These are phyloP conservation scores for Spergularia marina DNA, from an alignment of 148 eudicot species.

Conservation along the genomic window DNA sequence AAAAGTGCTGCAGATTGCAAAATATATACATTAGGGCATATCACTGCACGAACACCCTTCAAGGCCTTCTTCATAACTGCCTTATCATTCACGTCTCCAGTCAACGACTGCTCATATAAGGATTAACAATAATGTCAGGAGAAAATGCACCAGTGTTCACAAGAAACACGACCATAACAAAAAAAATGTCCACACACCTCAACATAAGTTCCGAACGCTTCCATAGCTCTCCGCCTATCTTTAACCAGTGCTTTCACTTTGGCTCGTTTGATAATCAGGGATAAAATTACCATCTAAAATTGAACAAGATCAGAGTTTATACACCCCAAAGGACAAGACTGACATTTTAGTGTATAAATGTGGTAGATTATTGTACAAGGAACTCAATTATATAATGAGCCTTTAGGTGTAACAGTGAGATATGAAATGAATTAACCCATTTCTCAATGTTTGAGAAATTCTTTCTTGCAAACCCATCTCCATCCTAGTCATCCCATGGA, in stretches of 20 bases:
- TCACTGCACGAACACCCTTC: constrained; percentile 70
- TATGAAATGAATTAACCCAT: too few species aligned
- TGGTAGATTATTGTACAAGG: too few species aligned
- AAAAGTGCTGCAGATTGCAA: neutral
- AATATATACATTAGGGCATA: constrained; percentile 73
- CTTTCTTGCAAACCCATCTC: too few species aligned
- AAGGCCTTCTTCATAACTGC: constrained; percentile 65
- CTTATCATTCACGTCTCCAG: constrained; percentile 58
- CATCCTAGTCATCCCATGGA: too few species aligned
- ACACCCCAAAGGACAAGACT: neutral
- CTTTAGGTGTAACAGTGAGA: too few species aligned
- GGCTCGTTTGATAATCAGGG: constrained; percentile 72
- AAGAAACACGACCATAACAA: neutral
- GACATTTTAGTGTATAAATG: too few species aligned
- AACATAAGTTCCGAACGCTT: constrained; percentile 90
- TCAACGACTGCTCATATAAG: constrained; percentile 49
- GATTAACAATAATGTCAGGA: neutral
- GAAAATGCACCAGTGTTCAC: neutral
- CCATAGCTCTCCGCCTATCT: constrained; percentile 78
- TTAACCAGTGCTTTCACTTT: constrained; percentile 89
- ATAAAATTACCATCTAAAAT: constrained; percentile 81
- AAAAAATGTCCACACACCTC: constrained; percentile 46
- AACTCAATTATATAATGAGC: too few species aligned
- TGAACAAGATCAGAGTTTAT: constrained; percentile 25
- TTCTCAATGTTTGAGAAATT: too few species aligned